phyloP scores from a whole-genome alignment of 1,139 yeast genomes.

The Saccharomycopsis hybrid region DNA sequence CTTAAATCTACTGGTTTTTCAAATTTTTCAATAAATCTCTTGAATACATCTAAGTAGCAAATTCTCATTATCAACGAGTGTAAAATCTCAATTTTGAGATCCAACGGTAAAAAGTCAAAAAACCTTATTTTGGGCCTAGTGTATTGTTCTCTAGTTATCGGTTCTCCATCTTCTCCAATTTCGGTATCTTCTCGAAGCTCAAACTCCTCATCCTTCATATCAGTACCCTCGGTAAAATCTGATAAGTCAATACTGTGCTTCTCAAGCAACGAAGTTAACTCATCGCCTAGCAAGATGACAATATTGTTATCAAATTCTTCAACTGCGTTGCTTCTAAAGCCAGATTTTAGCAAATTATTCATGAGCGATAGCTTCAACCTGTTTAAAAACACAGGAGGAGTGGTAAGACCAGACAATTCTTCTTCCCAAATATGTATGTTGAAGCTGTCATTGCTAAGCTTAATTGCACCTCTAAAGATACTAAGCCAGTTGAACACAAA shows the following conservation, averaged over 20 bases:
- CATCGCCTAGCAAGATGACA: constrained; percentile 39
- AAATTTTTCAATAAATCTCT: constrained; percentile 35
- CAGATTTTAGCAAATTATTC: constrained; percentile 28
- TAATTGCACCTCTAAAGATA: constrained; percentile 41
- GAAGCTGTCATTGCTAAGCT: constrained; percentile 39
- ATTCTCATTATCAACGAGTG: constrained; percentile 33
- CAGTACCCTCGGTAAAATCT: constrained; percentile 29
- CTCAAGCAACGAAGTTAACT: constrained; percentile 23
- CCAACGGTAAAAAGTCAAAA: constrained; percentile 33
- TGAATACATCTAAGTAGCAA: constrained; percentile 32
- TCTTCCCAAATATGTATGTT: constrained; percentile 46
- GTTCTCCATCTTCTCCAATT: constrained; percentile 11
- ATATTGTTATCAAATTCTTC: constrained; percentile 43
- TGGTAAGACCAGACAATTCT: constrained; percentile 38
- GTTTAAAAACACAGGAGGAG: constrained; percentile 32
- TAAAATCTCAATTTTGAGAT: constrained; percentile 36
- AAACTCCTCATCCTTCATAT: constrained; percentile 26
- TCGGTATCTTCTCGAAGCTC: constrained; percentile 23
- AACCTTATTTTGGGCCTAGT: constrained; percentile 22
- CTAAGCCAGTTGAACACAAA: constrained; percentile 46
- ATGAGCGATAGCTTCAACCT: constrained; percentile 38
- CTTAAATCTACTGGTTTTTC: constrained; percentile 31
- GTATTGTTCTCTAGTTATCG: constrained; percentile 22
- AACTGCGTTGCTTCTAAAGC: constrained; percentile 25
- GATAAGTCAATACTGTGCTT: constrained; percentile 26